Conservation (phyloP, 2,329 filamentous ascomycete species). For the Aspergillus ochraceoroseus region DNA sequence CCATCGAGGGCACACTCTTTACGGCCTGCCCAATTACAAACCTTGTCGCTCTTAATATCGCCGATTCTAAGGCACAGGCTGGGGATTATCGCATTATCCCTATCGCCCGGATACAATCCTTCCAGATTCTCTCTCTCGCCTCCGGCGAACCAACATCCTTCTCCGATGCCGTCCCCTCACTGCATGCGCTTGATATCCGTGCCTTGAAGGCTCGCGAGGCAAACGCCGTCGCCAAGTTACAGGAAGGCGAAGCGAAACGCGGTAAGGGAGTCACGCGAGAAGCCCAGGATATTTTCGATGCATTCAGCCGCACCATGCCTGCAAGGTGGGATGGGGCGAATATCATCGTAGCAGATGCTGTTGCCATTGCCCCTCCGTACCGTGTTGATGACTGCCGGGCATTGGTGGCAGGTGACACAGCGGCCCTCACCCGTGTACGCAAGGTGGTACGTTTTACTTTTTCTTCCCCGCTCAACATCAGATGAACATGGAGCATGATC, state of each 20-base stretch:
- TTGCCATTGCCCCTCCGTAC: slow-evolving; percentile 57
- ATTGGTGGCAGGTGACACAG: slow-evolving; percentile 38
- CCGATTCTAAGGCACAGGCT: slow-evolving; percentile 37
- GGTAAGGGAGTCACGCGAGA: slow-evolving; percentile 59
- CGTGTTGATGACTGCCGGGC: slow-evolving; percentile 51
- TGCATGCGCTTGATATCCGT: slow-evolving; percentile 50
- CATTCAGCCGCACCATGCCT: slow-evolving; percentile 56
- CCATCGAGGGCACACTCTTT: slow-evolving; percentile 59
- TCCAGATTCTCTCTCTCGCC: slow-evolving; percentile 50
- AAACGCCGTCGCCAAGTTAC: slow-evolving; percentile 52
- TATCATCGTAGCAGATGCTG: slow-evolving; percentile 58
- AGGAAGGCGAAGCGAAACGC: slow-evolving; percentile 54
- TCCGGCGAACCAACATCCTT: slow-evolving; percentile 39
- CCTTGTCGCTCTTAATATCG: slow-evolving; percentile 57
- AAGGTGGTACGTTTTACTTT: slow-evolving; percentile 45
- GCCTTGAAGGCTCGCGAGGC: slow-evolving; percentile 54
- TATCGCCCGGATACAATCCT: slow-evolving; percentile 54
- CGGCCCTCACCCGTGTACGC: slow-evolving; percentile 43
- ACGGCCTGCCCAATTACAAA: slow-evolving; percentile 58
- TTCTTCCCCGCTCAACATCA: neutral
- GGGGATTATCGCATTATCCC: slow-evolving; percentile 59
- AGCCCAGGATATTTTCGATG: slow-evolving; percentile 61
- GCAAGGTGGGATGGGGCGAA: slow-evolving; percentile 55
- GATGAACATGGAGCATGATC: too few relatives aligned
- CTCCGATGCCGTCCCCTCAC: slow-evolving; percentile 44